Evolutionary conservation across 805 yeast species (phyloP).

Genomic region (Candida sakaeoensis): DNA sequence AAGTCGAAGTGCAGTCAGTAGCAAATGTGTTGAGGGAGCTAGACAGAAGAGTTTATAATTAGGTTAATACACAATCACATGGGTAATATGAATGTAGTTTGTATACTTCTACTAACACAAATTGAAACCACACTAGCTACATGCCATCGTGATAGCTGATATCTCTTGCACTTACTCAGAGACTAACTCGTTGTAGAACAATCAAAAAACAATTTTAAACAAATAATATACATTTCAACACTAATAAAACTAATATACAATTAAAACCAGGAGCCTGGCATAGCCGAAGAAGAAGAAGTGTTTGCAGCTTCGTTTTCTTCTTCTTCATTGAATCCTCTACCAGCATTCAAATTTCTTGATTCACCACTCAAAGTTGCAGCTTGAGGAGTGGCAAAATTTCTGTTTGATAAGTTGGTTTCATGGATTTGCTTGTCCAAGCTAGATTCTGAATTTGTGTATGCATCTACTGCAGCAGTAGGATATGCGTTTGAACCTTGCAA

Average conservation of each 20-base stretch:
- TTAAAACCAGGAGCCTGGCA: conserved; percentile 12
- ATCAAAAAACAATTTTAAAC: neutral
- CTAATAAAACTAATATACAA: conserved; percentile 1
- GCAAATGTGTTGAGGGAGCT: conserved; percentile 80
- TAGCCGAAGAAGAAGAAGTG: conserved; percentile 5
- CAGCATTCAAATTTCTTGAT: no score
- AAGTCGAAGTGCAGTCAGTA: conserved; percentile 87
- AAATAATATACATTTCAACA: conserved; percentile 1
- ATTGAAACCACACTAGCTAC: no score
- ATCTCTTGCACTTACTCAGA: no score
- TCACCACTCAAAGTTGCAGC: conserved; percentile 3
- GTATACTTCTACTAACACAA: no score
- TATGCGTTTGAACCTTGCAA: conserved; percentile 5
- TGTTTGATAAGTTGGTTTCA: conserved; percentile 4
- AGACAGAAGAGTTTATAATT: conserved; percentile 61
- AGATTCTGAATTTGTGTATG: conserved; percentile 1
- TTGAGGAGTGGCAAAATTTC: neutral
- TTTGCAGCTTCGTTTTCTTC: conserved; percentile 4
- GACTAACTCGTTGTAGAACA: no score
- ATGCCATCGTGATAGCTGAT: no score
- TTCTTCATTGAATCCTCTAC: neutral
- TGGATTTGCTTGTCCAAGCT: conserved; percentile 5
- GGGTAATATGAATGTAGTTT: no score
- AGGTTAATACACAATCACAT: no score
- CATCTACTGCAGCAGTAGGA: neutral